A percentile compares a stretch with the other conserved stretches of the same genome.
Evolutionary conservation across 768 basidiomycete species (phyloP).

Genomic region (Leccinum disarticulatum): DNA sequence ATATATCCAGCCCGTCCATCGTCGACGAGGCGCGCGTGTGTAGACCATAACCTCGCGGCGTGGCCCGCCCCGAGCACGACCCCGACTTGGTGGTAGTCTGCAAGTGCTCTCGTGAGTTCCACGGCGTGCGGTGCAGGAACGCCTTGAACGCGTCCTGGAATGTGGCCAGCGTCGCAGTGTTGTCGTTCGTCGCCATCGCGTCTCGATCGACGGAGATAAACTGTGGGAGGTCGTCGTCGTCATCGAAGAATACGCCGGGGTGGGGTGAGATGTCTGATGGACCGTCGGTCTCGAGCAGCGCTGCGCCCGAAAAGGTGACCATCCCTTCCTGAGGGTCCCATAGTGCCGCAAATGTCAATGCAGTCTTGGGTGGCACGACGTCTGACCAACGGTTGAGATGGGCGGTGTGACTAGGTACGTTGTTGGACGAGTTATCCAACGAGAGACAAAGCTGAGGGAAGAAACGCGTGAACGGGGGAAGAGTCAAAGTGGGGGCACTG

Average conservation of each 20-base stretch:
- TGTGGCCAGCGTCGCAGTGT: slow-evolving; percentile 20
- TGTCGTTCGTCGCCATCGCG: slow-evolving; percentile 15
- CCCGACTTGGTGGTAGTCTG: slow-evolving; percentile 1
- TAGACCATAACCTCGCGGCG: slow-evolving; percentile 1
- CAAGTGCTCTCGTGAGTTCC: slow-evolving; percentile 23
- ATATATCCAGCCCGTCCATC: slow-evolving; percentile 31
- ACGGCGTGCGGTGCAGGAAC: slow-evolving; percentile 26
- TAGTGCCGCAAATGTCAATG: slow-evolving; percentile 57
- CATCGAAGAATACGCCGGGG: slow-evolving; percentile 15
- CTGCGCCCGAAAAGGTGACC: slow-evolving; percentile 54
- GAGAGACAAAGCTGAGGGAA: slow-evolving; percentile 24
- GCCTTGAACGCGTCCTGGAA: slow-evolving; percentile 33
- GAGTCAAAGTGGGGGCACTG: not conserved
- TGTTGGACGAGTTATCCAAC: slow-evolving; percentile 17
- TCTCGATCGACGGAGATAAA: slow-evolving; percentile 15
- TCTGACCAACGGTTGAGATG: slow-evolving; percentile 52
- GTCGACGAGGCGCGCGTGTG: slow-evolving; percentile 33
- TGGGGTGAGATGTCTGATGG: slow-evolving; percentile 7
- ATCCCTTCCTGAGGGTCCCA: slow-evolving; percentile 61
- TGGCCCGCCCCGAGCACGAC: slow-evolving; percentile 2
- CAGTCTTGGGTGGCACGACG: slow-evolving; percentile 53
- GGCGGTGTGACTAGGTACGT: slow-evolving; percentile 8
- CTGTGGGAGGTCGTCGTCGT: slow-evolving; percentile 18
- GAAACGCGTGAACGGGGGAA: slow-evolving; percentile 1
- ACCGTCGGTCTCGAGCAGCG: slow-evolving; percentile 38